Evolutionary conservation across 139 green algal species (phyloP).

Genomic region (Haematococcus lacustris): DNA sequence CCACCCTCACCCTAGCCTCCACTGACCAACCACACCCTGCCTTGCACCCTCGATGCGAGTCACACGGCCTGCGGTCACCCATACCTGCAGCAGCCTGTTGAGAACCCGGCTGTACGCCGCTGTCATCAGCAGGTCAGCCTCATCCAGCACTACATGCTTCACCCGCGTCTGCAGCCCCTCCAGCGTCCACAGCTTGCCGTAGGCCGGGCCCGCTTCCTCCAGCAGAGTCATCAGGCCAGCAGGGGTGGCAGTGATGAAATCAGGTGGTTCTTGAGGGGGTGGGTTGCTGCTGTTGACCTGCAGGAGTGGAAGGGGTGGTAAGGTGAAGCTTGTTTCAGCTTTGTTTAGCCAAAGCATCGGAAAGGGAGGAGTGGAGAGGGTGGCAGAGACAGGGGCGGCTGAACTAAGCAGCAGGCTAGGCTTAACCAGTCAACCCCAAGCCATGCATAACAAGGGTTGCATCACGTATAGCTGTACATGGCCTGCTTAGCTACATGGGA

Average conservation of each 20-base stretch:
- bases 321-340: background rate
- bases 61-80: too few relatives aligned
- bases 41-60: too few relatives aligned
- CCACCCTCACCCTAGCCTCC: too few relatives aligned
- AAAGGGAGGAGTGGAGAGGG: too few relatives aligned
- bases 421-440: background rate
- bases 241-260: constrained; percentile 72
- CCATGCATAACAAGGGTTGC: background rate
- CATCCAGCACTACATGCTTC: constrained; percentile 81
- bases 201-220: constrained; percentile 27
- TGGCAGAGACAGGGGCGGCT: too few relatives aligned
- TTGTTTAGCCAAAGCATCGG: background rate
- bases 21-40: too few relatives aligned
- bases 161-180: constrained; percentile 34
- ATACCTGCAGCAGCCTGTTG: constrained; percentile 53
- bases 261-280: constrained; percentile 45
- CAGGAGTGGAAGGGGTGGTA: background rate
- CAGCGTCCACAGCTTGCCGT: constrained; percentile 59
- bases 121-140: constrained; percentile 88
- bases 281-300: constrained; percentile 46
- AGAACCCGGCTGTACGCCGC: constrained; percentile 59
- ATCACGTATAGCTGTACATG: background rate
- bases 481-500: background rate
- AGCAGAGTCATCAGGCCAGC: constrained; percentile 51
- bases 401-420: background rate